Percentiles rank a stretch among this genome's conserved stretches.
These are phyloP conservation scores for Starmerella lactis-condensi DNA, from an alignment of 805 yeast genomes.

Conservation along the genomic window DNA sequence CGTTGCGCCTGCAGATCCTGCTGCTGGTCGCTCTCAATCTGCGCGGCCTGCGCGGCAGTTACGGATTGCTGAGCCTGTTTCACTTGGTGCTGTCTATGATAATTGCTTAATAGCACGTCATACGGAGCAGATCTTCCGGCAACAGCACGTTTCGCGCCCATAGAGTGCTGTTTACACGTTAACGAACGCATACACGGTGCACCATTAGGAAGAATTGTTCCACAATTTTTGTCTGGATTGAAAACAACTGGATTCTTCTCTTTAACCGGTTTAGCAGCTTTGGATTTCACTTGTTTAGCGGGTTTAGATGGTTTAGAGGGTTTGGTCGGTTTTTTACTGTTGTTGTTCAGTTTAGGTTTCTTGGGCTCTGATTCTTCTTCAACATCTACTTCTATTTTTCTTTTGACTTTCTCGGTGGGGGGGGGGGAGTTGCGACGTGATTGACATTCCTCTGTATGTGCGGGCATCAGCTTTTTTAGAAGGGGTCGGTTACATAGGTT, in stretches of 20 bases:
- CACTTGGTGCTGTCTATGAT: conserved; percentile 84
- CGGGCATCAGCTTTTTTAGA: conserved; percentile 12
- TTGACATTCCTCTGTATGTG: conserved; percentile 15
- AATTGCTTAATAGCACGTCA: conserved; percentile 69
- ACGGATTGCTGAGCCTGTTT: conserved; percentile 25
- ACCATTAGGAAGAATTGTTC: conserved; percentile 86
- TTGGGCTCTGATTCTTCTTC: conserved; percentile 1
- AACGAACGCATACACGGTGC: conserved; percentile 88
- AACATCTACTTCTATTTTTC: conserved; percentile 1
- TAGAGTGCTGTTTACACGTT: conserved; percentile 93
- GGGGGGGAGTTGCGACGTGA: neutral
- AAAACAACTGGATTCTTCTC: conserved; percentile 38
- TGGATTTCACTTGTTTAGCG: conserved; percentile 3
- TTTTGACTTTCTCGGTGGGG: neutral
- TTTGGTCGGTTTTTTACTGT: conserved; percentile 5
- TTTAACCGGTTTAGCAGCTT: conserved; percentile 25
- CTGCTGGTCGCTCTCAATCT: conserved; percentile 9
- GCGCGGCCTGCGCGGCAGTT: conserved; percentile 11
- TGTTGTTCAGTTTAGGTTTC: neutral
- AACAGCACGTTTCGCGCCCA: conserved; percentile 96
- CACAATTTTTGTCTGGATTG: conserved; percentile 49
- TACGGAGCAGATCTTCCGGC: conserved; percentile 85
- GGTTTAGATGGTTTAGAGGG: conserved; percentile 5
- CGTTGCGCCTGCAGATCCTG: conserved; percentile 14
- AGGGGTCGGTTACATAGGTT: conserved; percentile 20